Conservation (phyloP, 148 eudicot genomes). For the Nepenthes gracilis region DNA sequence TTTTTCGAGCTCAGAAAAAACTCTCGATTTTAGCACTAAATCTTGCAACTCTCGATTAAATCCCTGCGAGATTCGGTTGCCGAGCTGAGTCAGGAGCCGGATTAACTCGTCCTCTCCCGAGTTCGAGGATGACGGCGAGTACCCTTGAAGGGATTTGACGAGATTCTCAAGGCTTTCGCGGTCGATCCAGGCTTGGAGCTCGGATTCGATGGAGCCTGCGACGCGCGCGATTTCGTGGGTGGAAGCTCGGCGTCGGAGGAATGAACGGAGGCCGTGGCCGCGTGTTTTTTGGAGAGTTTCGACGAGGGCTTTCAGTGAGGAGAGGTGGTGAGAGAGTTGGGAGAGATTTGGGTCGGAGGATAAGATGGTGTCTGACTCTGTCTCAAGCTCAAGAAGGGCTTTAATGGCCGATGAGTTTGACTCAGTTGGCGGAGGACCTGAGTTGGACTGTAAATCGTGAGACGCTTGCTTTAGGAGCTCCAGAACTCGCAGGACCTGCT, state of each 20-base stretch:
- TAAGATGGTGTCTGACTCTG: slow-evolving; percentile 48
- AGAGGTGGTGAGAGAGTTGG: slow-evolving; percentile 52
- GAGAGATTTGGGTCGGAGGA: slow-evolving; percentile 44
- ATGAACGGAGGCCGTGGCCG: slow-evolving; percentile 30
- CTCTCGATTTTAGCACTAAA: slow-evolving; percentile 38
- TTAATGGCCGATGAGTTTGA: slow-evolving; percentile 50
- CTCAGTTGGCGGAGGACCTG: slow-evolving; percentile 14
- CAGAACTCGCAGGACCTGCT: slow-evolving; percentile 35
- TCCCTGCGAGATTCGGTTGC: slow-evolving; percentile 34
- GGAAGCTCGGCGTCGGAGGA: slow-evolving; percentile 39
- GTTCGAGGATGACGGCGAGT: slow-evolving; percentile 9
- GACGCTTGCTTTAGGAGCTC: slow-evolving; percentile 61
- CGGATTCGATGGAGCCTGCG: slow-evolving; percentile 59
- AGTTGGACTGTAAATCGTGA: slow-evolving; percentile 50
- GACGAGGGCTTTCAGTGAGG: slow-evolving; percentile 38
- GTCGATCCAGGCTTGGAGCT: slow-evolving; percentile 79
- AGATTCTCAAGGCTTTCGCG: slow-evolving; percentile 49
- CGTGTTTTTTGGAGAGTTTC: slow-evolving; percentile 17
- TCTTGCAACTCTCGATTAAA: slow-evolving; percentile 62
- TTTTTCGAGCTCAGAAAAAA: slow-evolving; percentile 33
- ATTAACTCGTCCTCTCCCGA: slow-evolving; percentile 15
- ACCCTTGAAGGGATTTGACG: slow-evolving; percentile 15
- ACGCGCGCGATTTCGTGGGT: slow-evolving; percentile 59
- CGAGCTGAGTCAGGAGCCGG: slow-evolving; percentile 19
- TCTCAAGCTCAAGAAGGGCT: slow-evolving; percentile 64